phyloP scores from a whole-genome alignment of 2,329 filamentous ascomycete species.

The Ilyonectria destructans region DNA sequence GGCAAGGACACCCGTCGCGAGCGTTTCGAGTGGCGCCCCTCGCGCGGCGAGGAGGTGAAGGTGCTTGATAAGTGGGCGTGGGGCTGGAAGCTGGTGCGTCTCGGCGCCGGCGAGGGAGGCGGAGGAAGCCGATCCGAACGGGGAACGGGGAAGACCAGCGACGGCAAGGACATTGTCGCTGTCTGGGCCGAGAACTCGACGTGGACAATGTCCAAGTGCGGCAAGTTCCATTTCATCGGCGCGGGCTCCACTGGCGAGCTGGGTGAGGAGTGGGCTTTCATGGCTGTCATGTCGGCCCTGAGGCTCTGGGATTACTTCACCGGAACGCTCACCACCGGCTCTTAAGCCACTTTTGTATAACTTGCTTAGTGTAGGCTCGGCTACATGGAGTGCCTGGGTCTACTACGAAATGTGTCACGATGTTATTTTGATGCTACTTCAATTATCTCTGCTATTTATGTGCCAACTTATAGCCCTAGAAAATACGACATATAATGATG shows the following conservation, averaged over 20 bases:
- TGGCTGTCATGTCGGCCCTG: conserved; percentile 53
- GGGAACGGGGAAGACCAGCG: conserved; percentile 46
- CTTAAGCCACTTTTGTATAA: not conserved
- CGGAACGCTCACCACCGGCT: conserved; percentile 13
- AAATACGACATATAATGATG: not conserved
- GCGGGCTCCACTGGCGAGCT: conserved; percentile 57
- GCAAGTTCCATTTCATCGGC: conserved; percentile 59
- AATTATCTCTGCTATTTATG: not conserved
- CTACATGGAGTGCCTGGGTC: not conserved
- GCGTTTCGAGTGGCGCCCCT: conserved; percentile 28
- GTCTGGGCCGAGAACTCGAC: conserved; percentile 48
- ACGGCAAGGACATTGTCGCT: conserved; percentile 61
- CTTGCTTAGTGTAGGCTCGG: not conserved
- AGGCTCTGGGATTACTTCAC: conserved; percentile 22
- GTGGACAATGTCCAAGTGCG: conserved; percentile 46
- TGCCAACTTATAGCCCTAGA: not conserved
- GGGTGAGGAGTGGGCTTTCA: conserved; percentile 61
- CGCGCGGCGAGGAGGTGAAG: conserved; percentile 28
- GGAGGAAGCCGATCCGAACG: conserved; percentile 6
- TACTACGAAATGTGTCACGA: not conserved
- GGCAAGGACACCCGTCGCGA: conserved; percentile 8
- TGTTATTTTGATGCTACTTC: not conserved
- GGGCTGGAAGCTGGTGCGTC: conserved; percentile 58
- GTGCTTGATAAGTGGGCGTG: conserved; percentile 18
- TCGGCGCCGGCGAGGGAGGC: conserved; percentile 3